These are phyloP conservation scores for Termitomyces sp. DNA, from an alignment of 768 basidiomycete species.

Conservation along the genomic window DNA sequence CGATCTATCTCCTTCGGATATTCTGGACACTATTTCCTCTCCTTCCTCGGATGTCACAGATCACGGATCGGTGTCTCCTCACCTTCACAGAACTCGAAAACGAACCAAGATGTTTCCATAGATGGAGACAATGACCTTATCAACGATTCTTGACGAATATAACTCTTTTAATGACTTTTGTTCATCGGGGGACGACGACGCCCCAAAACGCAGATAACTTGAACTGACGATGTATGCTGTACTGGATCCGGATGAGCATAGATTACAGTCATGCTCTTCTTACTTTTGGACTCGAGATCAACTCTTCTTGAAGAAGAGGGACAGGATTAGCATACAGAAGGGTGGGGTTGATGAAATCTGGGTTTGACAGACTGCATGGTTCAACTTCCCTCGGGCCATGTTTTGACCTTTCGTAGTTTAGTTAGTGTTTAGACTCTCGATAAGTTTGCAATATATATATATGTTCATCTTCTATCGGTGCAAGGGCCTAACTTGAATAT, in stretches of 20 bases:
- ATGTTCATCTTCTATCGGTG: not conserved
- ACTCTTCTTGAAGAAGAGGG: constrained; percentile 14
- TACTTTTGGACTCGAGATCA: constrained; percentile 5
- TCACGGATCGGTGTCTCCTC: constrained; percentile 1
- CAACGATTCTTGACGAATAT: constrained; percentile 38
- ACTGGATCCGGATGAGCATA: constrained; percentile 3
- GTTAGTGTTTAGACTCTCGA: constrained; percentile 11
- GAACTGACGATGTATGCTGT: constrained; percentile 14
- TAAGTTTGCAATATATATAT: constrained; percentile 11
- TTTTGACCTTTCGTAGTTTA: constrained; percentile 9
- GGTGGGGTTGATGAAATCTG: constrained; percentile 11
- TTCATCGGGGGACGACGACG: not conserved
- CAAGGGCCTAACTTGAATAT: not conserved
- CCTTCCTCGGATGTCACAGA: constrained; percentile 2
- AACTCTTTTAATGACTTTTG: constrained; percentile 13
- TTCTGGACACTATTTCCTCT: constrained; percentile 1
- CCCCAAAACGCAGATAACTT: constrained; percentile 1
- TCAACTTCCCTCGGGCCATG: constrained; percentile 3
- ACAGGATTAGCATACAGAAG: constrained; percentile 5
- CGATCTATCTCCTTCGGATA: constrained; percentile 18
- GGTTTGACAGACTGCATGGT: constrained; percentile 8
- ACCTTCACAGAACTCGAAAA: constrained; percentile 15
- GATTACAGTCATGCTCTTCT: constrained; percentile 2
- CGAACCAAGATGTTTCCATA: constrained; percentile 17
- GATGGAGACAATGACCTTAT: constrained; percentile 22